Conservation (phyloP, 2,329 filamentous ascomycete genomes). For the Davidsoniella eucalypti region DNA sequence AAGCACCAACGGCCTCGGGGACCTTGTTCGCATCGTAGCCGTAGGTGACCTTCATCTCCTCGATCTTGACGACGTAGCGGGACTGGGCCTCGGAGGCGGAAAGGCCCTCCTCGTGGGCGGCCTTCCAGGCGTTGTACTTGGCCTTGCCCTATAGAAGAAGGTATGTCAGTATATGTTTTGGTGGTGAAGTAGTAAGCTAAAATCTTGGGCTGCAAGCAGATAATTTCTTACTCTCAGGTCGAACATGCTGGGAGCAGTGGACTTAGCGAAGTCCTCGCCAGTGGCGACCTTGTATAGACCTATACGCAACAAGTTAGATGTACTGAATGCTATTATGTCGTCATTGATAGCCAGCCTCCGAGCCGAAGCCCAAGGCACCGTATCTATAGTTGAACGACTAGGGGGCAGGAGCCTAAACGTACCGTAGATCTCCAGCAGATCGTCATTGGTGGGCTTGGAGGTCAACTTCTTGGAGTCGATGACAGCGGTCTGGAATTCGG, state of each 20-base stretch:
- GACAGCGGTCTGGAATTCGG: constrained; percentile 39
- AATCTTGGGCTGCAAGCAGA: no score
- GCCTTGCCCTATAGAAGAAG: constrained; percentile 46
- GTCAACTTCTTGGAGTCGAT: constrained; percentile 51
- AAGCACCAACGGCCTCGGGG: constrained; percentile 37
- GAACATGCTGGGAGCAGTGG: constrained; percentile 48
- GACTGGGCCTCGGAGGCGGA: constrained; percentile 53
- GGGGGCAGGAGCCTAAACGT: constrained; percentile 16
- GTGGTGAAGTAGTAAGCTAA: not conserved
- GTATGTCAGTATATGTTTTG: not conserved
- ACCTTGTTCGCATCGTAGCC: constrained; percentile 49
- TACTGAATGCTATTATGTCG: not conserved
- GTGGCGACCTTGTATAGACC: constrained; percentile 42
- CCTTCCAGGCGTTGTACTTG: constrained; percentile 66
- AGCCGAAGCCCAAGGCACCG: not conserved
- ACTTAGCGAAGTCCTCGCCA: constrained; percentile 39
- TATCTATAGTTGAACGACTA: not conserved
- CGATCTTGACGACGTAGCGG: constrained; percentile 57
- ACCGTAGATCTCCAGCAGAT: constrained; percentile 49
- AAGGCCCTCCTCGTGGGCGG: constrained; percentile 45
- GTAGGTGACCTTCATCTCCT: constrained; percentile 52
- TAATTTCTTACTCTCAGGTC: constrained; percentile 42
- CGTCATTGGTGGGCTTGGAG: constrained; percentile 44
- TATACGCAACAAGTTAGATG: constrained; percentile 17
- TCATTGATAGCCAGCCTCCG: not conserved